Base-by-base conservation (phyloP, 768 basidiomycete genomes). In the Termitomyces sp. region DNA sequence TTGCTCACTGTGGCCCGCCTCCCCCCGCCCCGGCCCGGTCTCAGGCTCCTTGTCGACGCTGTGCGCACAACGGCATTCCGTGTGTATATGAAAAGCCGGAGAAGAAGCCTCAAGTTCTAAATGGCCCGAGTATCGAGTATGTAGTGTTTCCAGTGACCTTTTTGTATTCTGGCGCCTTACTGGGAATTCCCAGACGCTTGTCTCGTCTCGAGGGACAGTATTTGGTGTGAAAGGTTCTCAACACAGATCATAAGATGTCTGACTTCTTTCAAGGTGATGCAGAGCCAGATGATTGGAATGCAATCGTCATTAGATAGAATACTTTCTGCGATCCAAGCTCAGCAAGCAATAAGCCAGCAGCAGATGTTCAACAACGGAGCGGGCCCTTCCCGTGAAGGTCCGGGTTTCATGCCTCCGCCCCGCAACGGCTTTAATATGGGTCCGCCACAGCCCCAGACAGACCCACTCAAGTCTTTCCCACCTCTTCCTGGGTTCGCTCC, bases 211-310 rank as follows among this genome's bases (percentile, higher is more conserved):
- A 93, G 71, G 88, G 89, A 63, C 91, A 93, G 71, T 93, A 92
- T 69, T 68, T 94, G 70, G 89, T 92, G 76, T 58, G 75, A 12
- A 47, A 27, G 51, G 24, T 51, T 60, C 61, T 60, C 58, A 22
- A 44, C 24, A 27, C 52, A 52, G 20, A 46, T 33, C 31, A 37
- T 18, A 20, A 24, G 58, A 61, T 39, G 44, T 49, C 49, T 60
- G 50, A 58, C 41, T 16, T 33, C 31, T 24, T 27, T 55, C 30
- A 61, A 91, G 91, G 88, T 92, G 64, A 90, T 94, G 84, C 91
- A 94, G 71, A 91, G 90, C 73, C 92, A 93, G 70, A 93, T 94
- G 89, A 93, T 94, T 65, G 92, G 92, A 66, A 91, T 94, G 88
- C 93, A 94, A 73, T 89, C 91, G 6, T 89, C 91, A 27, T 72